Percentiles rank a stretch among this genome's conserved stretches.
These are phyloP conservation scores for Capillidium rhysosporum DNA, from an alignment of 371 early-diverging fungal species.

Conservation along the genomic window DNA sequence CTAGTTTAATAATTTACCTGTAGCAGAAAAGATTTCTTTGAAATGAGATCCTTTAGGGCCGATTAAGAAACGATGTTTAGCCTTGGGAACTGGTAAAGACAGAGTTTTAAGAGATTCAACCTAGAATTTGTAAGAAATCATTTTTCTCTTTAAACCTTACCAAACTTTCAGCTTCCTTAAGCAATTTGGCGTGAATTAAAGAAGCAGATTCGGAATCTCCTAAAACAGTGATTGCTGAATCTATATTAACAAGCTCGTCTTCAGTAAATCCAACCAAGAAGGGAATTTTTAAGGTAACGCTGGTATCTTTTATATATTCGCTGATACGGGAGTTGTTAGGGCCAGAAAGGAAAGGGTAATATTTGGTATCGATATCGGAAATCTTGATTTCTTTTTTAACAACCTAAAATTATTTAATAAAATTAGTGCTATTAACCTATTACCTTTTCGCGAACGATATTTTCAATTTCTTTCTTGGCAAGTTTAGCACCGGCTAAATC, in stretches of 20 bases:
- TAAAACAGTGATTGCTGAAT: slow-evolving; percentile 27
- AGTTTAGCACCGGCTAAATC: slow-evolving; percentile 59
- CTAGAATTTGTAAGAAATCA: not conserved
- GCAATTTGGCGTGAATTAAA: not conserved
- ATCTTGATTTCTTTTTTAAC: slow-evolving; percentile 30
- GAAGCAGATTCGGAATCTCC: slow-evolving; percentile 8
- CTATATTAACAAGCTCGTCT: slow-evolving; percentile 17
- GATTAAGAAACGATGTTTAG: slow-evolving; percentile 77
- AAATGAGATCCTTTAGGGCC: slow-evolving; percentile 61
- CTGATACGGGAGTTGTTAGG: slow-evolving; percentile 34
- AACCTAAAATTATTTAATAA: slow-evolving; percentile 15
- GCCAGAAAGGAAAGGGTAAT: slow-evolving; percentile 67
- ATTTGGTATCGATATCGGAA: slow-evolving; percentile 31
- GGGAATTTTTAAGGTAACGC: slow-evolving; percentile 62
- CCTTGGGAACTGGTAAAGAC: slow-evolving; percentile 55
- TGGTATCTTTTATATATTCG: slow-evolving; percentile 32
- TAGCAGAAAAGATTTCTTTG: slow-evolving; percentile 54
- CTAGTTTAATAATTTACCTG: slow-evolving; percentile 16
- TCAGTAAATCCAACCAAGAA: slow-evolving; percentile 23
- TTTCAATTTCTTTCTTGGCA: slow-evolving; percentile 73
- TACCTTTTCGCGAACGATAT: slow-evolving; percentile 56
- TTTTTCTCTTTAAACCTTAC: not conserved
- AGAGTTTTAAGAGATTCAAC: slow-evolving; percentile 24
- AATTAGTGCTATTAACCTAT: not conserved
- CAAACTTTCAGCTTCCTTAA: not conserved